These are phyloP conservation scores for Zoysia japonica DNA, from an alignment of 176 grass and related monocot species.

Conservation along the genomic window DNA sequence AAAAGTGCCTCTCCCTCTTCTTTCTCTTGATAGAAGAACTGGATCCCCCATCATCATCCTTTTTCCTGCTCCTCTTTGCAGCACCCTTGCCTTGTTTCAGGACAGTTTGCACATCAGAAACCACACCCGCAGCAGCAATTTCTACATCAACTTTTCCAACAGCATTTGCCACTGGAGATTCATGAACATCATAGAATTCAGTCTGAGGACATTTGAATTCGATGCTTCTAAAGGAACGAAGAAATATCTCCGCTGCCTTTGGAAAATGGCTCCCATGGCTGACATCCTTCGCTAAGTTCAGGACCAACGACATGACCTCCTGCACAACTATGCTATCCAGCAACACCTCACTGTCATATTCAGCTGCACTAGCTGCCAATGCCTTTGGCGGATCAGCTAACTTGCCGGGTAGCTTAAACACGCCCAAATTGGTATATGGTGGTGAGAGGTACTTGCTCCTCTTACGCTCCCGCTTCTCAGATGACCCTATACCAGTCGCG, in stretches of 20 bases:
- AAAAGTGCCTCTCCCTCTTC: slow-evolving; percentile 23
- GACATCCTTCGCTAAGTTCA: slow-evolving; percentile 23
- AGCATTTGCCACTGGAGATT: background rate
- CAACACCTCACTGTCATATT: slow-evolving; percentile 19
- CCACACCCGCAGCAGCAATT: background rate
- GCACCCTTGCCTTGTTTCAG: slow-evolving; percentile 28
- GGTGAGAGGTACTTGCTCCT: slow-evolving; percentile 86
- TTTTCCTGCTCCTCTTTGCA: slow-evolving; percentile 36
- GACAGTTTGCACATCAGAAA: slow-evolving; percentile 7
- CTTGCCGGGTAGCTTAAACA: background rate
- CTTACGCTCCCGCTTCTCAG: slow-evolving; percentile 61
- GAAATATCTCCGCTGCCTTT: slow-evolving; percentile 36
- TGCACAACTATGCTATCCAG: background rate
- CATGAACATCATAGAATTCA: slow-evolving; percentile 14
- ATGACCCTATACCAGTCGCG: background rate
- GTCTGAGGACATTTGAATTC: slow-evolving; percentile 31
- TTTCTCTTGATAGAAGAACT: slow-evolving; percentile 27
- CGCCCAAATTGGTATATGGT: slow-evolving; percentile 54
- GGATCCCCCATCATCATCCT: slow-evolving; percentile 9
- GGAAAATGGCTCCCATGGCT: slow-evolving; percentile 27
- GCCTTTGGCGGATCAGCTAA: slow-evolving; percentile 7
- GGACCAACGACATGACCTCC: slow-evolving; percentile 42
- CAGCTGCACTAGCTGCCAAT: background rate
- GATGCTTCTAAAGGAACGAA: slow-evolving; percentile 51
- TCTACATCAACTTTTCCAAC: background rate